Percentiles rank a stretch among this genome's conserved stretches.
Conservation (phyloP, 139 green algal species). For the Nannochloris sp. region DNA sequence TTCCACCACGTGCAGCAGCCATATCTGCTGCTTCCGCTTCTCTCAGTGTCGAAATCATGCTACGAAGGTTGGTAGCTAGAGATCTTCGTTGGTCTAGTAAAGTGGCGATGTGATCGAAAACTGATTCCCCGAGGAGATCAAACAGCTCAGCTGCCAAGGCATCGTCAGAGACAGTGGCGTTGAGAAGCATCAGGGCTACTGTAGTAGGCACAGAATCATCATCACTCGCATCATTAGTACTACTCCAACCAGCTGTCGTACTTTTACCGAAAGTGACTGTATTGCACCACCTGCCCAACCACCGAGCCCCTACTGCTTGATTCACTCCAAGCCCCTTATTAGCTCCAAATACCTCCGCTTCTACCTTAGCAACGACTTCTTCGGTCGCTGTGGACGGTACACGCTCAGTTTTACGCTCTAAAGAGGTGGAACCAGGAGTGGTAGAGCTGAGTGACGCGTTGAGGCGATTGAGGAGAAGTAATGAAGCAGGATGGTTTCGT, state of each 20-base stretch:
- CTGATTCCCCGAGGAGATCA: slow-evolving; percentile 69
- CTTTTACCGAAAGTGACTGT: neutral
- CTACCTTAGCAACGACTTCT: slow-evolving; percentile 11
- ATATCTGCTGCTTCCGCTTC: slow-evolving; percentile 24
- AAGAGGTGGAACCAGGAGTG: neutral
- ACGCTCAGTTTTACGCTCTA: slow-evolving; percentile 1
- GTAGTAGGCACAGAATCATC: slow-evolving; percentile 21
- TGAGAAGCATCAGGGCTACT: slow-evolving; percentile 12
- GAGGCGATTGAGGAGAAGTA: neutral
- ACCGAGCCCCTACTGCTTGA: neutral
- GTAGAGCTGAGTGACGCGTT: neutral
- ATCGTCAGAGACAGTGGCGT: slow-evolving; percentile 23
- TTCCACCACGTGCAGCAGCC: neutral
- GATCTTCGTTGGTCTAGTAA: slow-evolving; percentile 27
- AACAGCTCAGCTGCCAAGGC: slow-evolving; percentile 65
- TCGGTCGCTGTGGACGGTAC: slow-evolving; percentile 1
- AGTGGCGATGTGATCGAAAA: slow-evolving; percentile 57
- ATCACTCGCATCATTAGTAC: slow-evolving; percentile 6
- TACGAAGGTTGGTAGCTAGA: slow-evolving; percentile 19
- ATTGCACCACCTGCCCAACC: neutral
- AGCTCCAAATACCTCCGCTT: slow-evolving; percentile 17
- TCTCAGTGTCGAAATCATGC: slow-evolving; percentile 10
- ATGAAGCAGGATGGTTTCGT: neutral
- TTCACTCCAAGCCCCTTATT: slow-evolving; percentile 12
- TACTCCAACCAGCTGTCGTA: slow-evolving; percentile 8